Base-by-base conservation (phyloP, 179 eudicot species). In the Sideroxylon spinosum region DNA sequence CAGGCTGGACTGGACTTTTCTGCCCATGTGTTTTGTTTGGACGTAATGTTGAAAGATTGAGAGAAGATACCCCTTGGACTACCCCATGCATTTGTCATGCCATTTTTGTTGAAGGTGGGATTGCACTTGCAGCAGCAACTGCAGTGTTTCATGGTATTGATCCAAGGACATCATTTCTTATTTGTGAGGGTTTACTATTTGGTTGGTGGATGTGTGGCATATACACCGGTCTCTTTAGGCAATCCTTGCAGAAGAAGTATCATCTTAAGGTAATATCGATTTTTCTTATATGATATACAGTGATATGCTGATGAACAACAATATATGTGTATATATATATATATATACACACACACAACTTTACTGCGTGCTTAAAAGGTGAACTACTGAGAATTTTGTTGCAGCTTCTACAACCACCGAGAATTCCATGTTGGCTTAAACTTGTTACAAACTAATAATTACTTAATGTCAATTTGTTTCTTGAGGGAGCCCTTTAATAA, bases 151-250 rank as follows among this genome's bases (percentile, higher is more conserved):
- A 93, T 78, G 98, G 98, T 48, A 82, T 94, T 60, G 97, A 95
- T 76, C 98, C 97, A 23, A 82, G 86, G 81, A 87, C 95, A 29
- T 85, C 95, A 48, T 89, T 89, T 78, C 92, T 95, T 48, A 80
- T 95, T 12, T 85, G 89, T 64, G 97, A 93, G 85, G 95, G 95
- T 72, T 81, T 93, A 65, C 80, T 95, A 59, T 93, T 93, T 80
- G 78, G 97, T 55, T 95, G 98, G 98, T 93, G 97, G 97, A 91
- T 93, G 95, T 93, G 97, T 78, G 98, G 95, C 70, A 89, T 93
- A 73, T 95, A 91, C 80, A 93, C 95, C 25, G 97, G 98, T 73
- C 88, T 90, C 70, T 85, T 83, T 65, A 84, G 98, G 56, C 97
- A 93, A 64, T 84, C 87, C 32, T 81, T 95, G 78, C 98, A 95